These are phyloP conservation scores for Ammopiptanthus mongolicus DNA, from an alignment of 306 rosid species.

Conservation along the genomic window DNA sequence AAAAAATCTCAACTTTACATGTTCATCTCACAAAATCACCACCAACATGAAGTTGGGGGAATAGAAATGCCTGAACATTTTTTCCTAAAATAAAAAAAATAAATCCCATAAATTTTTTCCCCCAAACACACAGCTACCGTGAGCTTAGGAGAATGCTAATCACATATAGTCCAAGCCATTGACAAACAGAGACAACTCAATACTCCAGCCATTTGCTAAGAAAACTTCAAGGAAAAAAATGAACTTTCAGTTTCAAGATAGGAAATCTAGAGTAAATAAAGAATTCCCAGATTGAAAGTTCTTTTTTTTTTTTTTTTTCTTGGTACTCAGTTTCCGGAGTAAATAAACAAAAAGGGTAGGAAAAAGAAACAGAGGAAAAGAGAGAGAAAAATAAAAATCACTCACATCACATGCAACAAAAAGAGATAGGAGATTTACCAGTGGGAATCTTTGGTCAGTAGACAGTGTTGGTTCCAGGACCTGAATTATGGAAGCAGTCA, in stretches of 20 bases:
- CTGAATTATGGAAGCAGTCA: conserved; percentile 45
- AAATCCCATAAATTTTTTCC: no score
- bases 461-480: neutral
- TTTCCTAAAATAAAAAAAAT: neutral
- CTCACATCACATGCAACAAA: conserved; percentile 11
- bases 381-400: neutral
- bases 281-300: conserved; percentile 10
- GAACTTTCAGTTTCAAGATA: neutral
- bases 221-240: neutral
- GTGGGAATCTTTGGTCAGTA: neutral
- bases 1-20: conserved; percentile 6
- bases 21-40: neutral
- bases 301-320: neutral
- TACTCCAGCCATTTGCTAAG: neutral
- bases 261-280: conserved; percentile 1
- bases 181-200: neutral
- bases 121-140: neutral
- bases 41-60: neutral
- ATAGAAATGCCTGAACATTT: neutral
- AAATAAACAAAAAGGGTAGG: neutral
- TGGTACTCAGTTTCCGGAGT: neutral
- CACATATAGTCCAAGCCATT: neutral
- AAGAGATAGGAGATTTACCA: conserved; percentile 40
- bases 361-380: neutral
- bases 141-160: neutral